Conservation (phyloP, 2,329 filamentous ascomycete genomes). For the Colletotrichum tropicicola region DNA sequence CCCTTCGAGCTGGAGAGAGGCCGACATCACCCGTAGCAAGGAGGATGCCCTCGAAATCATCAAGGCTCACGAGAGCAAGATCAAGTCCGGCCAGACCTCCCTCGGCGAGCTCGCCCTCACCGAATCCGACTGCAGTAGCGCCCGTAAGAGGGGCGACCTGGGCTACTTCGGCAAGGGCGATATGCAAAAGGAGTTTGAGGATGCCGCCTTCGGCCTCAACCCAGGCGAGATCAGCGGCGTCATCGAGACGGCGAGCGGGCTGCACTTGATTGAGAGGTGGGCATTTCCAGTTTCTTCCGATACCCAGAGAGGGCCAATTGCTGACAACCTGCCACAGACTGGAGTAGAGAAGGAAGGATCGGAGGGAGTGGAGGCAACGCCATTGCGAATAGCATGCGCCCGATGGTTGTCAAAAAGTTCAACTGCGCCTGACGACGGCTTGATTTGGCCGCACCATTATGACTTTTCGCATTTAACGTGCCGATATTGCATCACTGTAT, state of each 20-base stretch:
- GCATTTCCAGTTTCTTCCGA: conserved; percentile 18
- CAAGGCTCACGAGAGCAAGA: conserved; percentile 76
- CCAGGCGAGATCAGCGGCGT: conserved; percentile 87
- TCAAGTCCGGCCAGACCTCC: conserved; percentile 72
- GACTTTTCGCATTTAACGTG: not conserved
- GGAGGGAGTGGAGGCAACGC: not conserved
- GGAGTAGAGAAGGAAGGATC: conserved; percentile 35
- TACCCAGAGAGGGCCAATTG: not conserved
- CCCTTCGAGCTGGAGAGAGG: conserved; percentile 91
- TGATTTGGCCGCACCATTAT: not conserved
- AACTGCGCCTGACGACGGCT: not conserved
- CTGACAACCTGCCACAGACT: conserved; percentile 72
- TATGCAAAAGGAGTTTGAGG: conserved; percentile 99
- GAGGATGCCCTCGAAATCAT: conserved; percentile 87
- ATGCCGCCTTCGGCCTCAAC: conserved; percentile 90
- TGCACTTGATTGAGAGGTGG: conserved; percentile 96
- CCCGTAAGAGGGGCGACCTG: conserved; percentile 91
- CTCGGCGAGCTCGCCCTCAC: conserved; percentile 86
- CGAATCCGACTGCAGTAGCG: conserved; percentile 96
- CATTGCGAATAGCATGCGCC: not conserved
- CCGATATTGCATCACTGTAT: conserved; percentile 17
- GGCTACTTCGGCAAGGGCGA: conserved; percentile 94
- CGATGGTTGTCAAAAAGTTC: not conserved
- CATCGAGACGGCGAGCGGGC: conserved; percentile 90
- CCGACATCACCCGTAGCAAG: conserved; percentile 86